Conservation (phyloP, 2,329 filamentous ascomycete species). For the Penicillium decumbens region DNA sequence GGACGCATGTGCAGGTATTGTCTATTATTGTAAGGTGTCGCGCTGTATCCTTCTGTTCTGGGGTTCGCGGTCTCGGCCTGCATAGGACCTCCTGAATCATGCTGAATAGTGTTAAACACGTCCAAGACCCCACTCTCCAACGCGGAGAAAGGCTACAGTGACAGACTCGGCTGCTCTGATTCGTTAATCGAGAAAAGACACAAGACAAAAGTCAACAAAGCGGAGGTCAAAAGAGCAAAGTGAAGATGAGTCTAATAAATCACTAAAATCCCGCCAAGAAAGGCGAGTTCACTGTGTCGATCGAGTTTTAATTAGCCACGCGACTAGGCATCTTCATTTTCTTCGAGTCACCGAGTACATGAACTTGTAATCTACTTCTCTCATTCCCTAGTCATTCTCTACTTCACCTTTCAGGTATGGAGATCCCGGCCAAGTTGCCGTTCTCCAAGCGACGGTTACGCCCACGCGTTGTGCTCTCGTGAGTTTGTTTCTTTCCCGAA, state of each 20-base stretch:
- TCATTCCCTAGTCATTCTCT: neutral
- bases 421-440: constrained; percentile 42
- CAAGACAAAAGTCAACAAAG: neutral
- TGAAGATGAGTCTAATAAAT: neutral
- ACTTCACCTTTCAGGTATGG: constrained; percentile 7
- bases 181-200: neutral
- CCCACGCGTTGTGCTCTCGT: constrained; percentile 52
- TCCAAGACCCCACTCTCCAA: neutral
- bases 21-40: neutral
- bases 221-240: neutral
- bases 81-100: neutral
- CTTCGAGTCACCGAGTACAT: neutral
- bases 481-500: constrained; percentile 23
- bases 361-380: neutral
- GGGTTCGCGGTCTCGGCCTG: neutral
- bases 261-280: neutral
- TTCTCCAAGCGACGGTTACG: constrained; percentile 52
- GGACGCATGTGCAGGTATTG: neutral
- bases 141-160: neutral
- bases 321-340: constrained; percentile 1
- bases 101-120: neutral
- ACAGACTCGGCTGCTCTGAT: neutral
- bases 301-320: neutral
- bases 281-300: neutral
- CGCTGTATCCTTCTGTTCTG: neutral